A percentile compares a stretch with the other conserved stretches of the same genome.
Evolutionary conservation across 1,139 yeast species (phyloP).

Genomic region (Suhomyces taliae): DNA sequence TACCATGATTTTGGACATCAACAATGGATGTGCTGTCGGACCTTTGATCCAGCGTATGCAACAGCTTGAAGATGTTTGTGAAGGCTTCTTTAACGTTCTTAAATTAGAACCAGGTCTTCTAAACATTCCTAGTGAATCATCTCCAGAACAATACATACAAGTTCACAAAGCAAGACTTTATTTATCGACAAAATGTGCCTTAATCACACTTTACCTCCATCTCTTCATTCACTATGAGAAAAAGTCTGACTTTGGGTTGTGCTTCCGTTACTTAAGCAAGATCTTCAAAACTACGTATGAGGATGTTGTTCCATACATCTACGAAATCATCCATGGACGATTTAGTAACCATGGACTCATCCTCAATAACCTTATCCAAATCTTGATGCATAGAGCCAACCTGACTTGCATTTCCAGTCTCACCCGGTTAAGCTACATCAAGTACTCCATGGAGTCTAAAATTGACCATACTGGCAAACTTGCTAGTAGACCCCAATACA

Average conservation of each 20-base stretch:
- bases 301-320: constrained; percentile 23
- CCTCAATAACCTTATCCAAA: constrained; percentile 26
- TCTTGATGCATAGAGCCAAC: constrained; percentile 26
- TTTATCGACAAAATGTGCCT: constrained; percentile 16
- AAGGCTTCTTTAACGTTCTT: background rate
- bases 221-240: constrained; percentile 29
- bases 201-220: constrained; percentile 21
- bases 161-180: constrained; percentile 13
- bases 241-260: constrained; percentile 19
- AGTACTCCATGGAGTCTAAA: constrained; percentile 15
- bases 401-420: constrained; percentile 26
- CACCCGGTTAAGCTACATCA: constrained; percentile 22
- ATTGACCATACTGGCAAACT: constrained; percentile 15
- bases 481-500: constrained; percentile 14
- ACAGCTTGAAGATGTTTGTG: constrained; percentile 20
- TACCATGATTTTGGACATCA: constrained; percentile 17
- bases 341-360: constrained; percentile 24
- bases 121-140: constrained; percentile 6
- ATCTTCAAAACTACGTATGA: constrained; percentile 18
- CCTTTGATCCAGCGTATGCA: constrained; percentile 21
- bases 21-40: constrained; percentile 24
- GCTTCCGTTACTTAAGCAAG: constrained; percentile 31
- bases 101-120: constrained; percentile 1
- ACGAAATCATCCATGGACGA: constrained; percentile 24
- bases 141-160: constrained; percentile 6